Conservation (phyloP, 768 basidiomycete species). For the Butyriboletus loyo region DNA sequence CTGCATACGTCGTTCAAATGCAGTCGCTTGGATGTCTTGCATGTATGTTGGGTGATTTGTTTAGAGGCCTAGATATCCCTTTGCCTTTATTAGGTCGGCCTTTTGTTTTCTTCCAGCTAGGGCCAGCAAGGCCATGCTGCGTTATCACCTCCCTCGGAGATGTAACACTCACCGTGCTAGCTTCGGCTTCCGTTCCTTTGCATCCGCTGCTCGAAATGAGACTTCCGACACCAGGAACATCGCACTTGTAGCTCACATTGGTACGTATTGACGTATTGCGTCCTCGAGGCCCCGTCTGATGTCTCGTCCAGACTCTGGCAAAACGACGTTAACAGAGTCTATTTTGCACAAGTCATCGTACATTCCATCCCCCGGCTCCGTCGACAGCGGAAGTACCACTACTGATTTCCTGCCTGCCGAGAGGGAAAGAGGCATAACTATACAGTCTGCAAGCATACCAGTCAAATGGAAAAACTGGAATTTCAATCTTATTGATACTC, state of each 20-base stretch:
- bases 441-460: constrained; percentile 89
- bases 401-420: constrained; percentile 90
- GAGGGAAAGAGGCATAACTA: constrained; percentile 87
- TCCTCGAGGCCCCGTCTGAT: constrained; percentile 1
- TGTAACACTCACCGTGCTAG: constrained; percentile 7
- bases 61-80: not conserved
- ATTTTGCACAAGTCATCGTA: constrained; percentile 76
- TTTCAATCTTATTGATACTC: constrained; percentile 87
- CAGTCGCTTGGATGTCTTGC: constrained; percentile 31
- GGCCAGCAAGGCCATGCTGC: constrained; percentile 18
- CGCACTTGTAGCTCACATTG: constrained; percentile 87
- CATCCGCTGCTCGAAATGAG: constrained; percentile 30
- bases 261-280: constrained; percentile 36
- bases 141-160: constrained; percentile 6
- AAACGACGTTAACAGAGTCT: constrained; percentile 87
- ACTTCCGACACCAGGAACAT: constrained; percentile 62
- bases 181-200: constrained; percentile 14
- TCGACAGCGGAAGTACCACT: constrained; percentile 87
- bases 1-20: constrained; percentile 43
- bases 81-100: constrained; percentile 17
- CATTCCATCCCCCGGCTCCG: constrained; percentile 70
- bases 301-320: constrained; percentile 67
- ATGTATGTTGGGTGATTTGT: constrained; percentile 13
- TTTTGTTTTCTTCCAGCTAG: not conserved
- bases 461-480: constrained; percentile 83